Conservation (phyloP, 768 basidiomycete genomes). For the Boletus sensibilis region DNA sequence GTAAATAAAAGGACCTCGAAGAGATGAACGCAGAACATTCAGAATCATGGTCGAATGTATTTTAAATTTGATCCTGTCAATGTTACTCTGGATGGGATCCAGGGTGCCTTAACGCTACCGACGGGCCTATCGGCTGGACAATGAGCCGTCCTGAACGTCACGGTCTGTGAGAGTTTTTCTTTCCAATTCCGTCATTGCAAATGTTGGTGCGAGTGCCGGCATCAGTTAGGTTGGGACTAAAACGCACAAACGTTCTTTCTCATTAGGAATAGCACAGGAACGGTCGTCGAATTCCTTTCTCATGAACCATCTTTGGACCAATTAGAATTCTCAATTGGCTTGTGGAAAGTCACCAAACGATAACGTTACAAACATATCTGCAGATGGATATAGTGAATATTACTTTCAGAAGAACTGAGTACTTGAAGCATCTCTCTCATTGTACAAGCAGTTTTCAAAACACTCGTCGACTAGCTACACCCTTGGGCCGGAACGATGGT, state of each 20-base stretch:
- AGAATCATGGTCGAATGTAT: background rate
- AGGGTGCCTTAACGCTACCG: background rate
- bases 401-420: too few relatives aligned
- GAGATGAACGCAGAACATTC: background rate
- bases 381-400: background rate
- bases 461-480: background rate
- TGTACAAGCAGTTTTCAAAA: background rate
- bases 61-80: background rate
- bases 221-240: too few relatives aligned
- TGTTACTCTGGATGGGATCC: background rate
- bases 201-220: too few relatives aligned
- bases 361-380: background rate
- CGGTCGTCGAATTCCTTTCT: background rate
- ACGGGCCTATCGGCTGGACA: background rate
- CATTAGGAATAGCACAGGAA: background rate
- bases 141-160: background rate
- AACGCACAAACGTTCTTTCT: background rate
- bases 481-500: slow-evolving; percentile 15
- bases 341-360: background rate
- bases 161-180: slow-evolving; percentile 9
- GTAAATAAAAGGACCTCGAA: background rate
- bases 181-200: background rate
- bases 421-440: background rate
- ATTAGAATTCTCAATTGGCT: background rate
- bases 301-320: background rate